Percentiles rank a stretch among this genome's conserved stretches.
Conservation (phyloP, 78 protist species). For the Emiliania huxleyi region DNA sequence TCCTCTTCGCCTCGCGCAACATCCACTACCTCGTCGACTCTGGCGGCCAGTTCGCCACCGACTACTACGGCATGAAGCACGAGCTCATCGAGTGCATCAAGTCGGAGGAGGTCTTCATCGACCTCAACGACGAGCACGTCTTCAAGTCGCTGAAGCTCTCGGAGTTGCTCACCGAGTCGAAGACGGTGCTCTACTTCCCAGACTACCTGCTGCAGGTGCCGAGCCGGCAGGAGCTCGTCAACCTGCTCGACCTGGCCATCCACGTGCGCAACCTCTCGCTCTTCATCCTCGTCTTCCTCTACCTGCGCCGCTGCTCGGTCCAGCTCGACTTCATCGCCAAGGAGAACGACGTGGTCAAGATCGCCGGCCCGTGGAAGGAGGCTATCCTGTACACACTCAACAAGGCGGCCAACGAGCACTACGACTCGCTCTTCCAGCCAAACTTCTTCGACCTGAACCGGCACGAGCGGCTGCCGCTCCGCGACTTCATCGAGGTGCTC, state of each 20-base stretch:
- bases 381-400: background rate
- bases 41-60: background rate
- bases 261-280: conserved; percentile 23
- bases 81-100: background rate
- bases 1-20: background rate
- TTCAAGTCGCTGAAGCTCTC: conserved; percentile 17
- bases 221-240: background rate
- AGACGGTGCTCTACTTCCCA: background rate
- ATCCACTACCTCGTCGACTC: background rate
- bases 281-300: conserved; percentile 14
- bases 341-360: background rate
- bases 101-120: conserved; percentile 5
- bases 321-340: background rate
- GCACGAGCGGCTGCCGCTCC: background rate
- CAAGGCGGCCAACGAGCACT: background rate
- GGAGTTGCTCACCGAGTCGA: conserved; percentile 13
- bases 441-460: conserved; percentile 18
- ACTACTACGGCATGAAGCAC: conserved; percentile 34
- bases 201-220: conserved; percentile 21
- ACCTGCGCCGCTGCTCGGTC: conserved; percentile 2
- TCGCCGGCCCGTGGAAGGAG: background rate
- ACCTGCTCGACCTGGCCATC: conserved; percentile 19
- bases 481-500: background rate
- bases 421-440: background rate
- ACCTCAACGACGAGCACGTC: conserved; percentile 26